A percentile compares a stretch with the other conserved stretches of the same genome.
These are phyloP conservation scores for Apophysomyces variabilis DNA, from an alignment of 371 early-diverging fungal species.

Conservation along the genomic window DNA sequence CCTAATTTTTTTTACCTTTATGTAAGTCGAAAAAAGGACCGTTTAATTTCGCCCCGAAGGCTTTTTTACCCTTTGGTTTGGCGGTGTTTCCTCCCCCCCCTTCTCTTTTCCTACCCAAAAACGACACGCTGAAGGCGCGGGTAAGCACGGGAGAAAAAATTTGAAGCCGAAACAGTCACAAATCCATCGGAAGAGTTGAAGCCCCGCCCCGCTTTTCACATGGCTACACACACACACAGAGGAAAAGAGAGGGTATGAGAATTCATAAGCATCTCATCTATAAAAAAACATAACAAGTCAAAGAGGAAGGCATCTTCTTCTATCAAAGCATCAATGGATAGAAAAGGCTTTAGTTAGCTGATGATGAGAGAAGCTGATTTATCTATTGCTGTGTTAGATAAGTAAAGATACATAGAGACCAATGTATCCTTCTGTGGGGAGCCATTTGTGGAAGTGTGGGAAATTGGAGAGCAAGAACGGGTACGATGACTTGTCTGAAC, in stretches of 20 bases:
- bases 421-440: not conserved
- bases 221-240: not conserved
- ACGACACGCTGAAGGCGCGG: constrained; percentile 26
- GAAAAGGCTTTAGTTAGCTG: too few species aligned
- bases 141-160: constrained; percentile 42
- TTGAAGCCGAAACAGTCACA: constrained; percentile 8
- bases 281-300: too few species aligned
- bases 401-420: too few species aligned
- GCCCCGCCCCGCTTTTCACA: constrained; percentile 3
- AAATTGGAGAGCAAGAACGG: not conserved
- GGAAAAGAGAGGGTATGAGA: not conserved
- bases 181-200: not conserved
- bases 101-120: constrained; percentile 11
- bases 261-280: too few species aligned
- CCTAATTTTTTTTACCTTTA: constrained; percentile 4
- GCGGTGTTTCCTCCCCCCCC: not conserved
- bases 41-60: constrained; percentile 11
- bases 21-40: constrained; percentile 15
- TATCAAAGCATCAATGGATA: too few species aligned
- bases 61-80: constrained; percentile 10
- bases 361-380: too few species aligned
- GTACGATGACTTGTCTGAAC: not conserved
- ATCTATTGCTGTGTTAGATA: too few species aligned
- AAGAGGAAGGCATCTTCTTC: too few species aligned
- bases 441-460: constrained; percentile 1